Evolutionary conservation across 805 yeast species (phyloP), one percentile per base, ranked within the genome.

Genomic region (Kluyveromyces siamensis): DNA sequence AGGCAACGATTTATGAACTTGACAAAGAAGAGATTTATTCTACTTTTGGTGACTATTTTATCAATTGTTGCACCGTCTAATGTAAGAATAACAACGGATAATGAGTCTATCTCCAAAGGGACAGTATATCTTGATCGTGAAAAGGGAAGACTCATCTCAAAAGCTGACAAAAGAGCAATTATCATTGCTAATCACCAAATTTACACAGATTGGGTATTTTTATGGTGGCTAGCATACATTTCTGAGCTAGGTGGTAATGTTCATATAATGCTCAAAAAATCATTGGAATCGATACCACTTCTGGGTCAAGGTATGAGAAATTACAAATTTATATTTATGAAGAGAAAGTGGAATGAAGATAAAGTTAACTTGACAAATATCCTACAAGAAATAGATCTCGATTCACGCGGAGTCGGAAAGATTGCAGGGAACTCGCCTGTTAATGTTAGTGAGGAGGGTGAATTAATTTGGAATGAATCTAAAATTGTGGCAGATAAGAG

Each of bases 121-220:
- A 58, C 69, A 8, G 66, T 72, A 53, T 51, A 51, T 48, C 56
- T 47, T 49, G 50, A 57, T 48, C 10, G 63, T 62, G 47, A 50
- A n/a, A 54, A 51, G 10, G 56, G 60, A 2, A 51, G 58, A 44
- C 51, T 64, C 13, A 16, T 50, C 8, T 63, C 68, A 2, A 43
- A 59, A 54, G 57, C 83, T 41, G 63, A 71, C 8, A 77, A 76
- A 18, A 74, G 80, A 38, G 74, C 86, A 0, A 74, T 91, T 2
- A 63, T 84, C 42, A 82, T 90, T 36, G 79, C 93, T n/a, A 91
- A 91, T 62, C 98, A 91, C 66, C 97, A 90, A 68, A 83, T 91
- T 21, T 91, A 91, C 63, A 81, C 91, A 3, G 99, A 91, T 63
- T 91, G 99, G 99, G 73, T 85, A 10, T 89, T 79, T 57, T 56